phyloP scores from a whole-genome alignment of 306 rosid genomes.

The Chamaecrista fasciculata region DNA sequence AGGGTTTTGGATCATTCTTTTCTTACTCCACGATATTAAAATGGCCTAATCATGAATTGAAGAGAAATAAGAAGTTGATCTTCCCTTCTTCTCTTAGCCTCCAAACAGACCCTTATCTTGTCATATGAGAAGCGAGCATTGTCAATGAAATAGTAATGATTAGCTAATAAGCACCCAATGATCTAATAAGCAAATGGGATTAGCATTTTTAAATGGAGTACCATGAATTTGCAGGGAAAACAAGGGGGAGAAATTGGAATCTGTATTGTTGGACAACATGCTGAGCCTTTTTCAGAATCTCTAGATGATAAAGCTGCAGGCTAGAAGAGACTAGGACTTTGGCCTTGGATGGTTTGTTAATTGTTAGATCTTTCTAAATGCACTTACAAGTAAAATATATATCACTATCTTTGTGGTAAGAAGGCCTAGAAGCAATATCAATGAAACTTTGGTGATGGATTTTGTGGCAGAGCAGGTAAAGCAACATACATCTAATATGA shows the following conservation, averaged over 20 bases:
- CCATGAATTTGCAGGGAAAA: not conserved
- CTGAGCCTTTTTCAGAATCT: slow-evolving; percentile 29
- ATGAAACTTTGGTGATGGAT: not conserved
- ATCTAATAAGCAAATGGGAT: too few species aligned
- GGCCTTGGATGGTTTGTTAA: slow-evolving; percentile 40
- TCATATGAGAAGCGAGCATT: too few species aligned
- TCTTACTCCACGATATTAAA: too few species aligned
- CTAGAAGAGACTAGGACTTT: slow-evolving; percentile 37
- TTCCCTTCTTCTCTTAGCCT: too few species aligned
- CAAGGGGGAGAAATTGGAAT: slow-evolving; percentile 50
- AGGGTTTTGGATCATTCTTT: not conserved
- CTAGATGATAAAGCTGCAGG: slow-evolving; percentile 34
- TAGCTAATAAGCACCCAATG: too few species aligned
- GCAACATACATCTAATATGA: too few species aligned
- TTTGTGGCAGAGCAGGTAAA: too few species aligned
- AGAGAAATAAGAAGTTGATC: too few species aligned
- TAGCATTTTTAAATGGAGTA: too few species aligned
- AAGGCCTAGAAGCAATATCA: slow-evolving; percentile 55
- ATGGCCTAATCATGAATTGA: too few species aligned
- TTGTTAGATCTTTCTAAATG: not conserved
- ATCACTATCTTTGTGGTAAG: slow-evolving; percentile 54
- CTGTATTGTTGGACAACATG: not conserved
- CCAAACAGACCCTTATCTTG: too few species aligned
- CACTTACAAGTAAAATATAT: not conserved
- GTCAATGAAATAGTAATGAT: too few species aligned